Percentiles rank a stretch among this genome's conserved stretches.
Evolutionary conservation across 2,329 filamentous ascomycete species (phyloP).

Genomic region (Sporothrix pallida): DNA sequence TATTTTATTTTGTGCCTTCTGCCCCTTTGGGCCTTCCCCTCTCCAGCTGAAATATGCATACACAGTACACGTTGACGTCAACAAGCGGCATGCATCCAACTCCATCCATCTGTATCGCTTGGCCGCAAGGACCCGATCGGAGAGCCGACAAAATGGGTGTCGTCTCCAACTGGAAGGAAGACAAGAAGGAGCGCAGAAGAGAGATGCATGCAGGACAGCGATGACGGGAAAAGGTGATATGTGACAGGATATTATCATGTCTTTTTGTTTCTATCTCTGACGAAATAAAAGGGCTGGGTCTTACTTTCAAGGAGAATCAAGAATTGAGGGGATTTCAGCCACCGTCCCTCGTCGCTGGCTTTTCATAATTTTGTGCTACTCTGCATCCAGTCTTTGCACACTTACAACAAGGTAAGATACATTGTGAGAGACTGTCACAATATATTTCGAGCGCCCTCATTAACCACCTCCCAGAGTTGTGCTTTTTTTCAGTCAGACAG

Average conservation of each 20-base stretch:
- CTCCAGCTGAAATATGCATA: not conserved
- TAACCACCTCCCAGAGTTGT: no score
- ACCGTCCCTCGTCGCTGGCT: not conserved
- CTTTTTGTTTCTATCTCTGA: not conserved
- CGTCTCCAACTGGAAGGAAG: not conserved
- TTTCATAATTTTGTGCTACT: constrained; percentile 7
- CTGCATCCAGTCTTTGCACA: not conserved
- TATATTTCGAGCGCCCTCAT: no score
- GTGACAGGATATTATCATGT: not conserved
- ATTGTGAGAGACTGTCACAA: no score
- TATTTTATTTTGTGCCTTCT: not conserved
- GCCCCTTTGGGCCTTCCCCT: not conserved
- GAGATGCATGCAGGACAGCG: not conserved
- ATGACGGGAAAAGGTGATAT: not conserved
- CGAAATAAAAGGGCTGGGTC: not conserved
- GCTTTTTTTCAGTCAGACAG: no score
- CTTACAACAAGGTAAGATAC: no score
- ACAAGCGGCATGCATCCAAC: not conserved
- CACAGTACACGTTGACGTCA: no score
- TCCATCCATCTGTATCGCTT: not conserved
- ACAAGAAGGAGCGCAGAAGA: not conserved
- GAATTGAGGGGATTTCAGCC: no score
- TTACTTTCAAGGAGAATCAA: not conserved
- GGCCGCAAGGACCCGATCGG: not conserved
- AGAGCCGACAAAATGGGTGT: not conserved